Conservation (phyloP, 129 eudicot genomes). For the Mikania micrantha region DNA sequence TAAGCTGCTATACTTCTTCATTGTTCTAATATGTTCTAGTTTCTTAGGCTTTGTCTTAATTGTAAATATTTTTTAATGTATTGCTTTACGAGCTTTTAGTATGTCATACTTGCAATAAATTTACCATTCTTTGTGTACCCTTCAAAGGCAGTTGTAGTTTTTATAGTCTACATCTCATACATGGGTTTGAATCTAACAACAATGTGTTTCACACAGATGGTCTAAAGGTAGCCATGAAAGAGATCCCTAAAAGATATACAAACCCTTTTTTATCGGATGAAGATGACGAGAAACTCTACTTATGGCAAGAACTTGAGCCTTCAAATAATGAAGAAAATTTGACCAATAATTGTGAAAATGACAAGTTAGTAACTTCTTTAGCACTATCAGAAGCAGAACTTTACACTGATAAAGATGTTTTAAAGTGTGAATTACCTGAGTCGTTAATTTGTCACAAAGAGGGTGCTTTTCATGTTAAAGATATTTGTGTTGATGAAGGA, state of each 20-base stretch:
- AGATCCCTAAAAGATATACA: constrained; percentile 30
- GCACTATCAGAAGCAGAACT: constrained; percentile 26
- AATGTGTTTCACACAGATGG: constrained; percentile 40
- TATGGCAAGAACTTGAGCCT: constrained; percentile 31
- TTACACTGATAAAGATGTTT: constrained; percentile 50
- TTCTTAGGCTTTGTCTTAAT: too few relatives aligned
- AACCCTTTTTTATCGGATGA: constrained; percentile 37
- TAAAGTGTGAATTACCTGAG: constrained; percentile 66
- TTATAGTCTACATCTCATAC: constrained; percentile 20
- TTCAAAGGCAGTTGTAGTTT: neutral
- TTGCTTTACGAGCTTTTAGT: too few relatives aligned
- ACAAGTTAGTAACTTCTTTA: constrained; percentile 16
- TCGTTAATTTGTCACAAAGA: constrained; percentile 63
- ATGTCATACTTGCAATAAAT: neutral
- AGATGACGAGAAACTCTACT: constrained; percentile 26
- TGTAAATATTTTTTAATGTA: too few relatives aligned
- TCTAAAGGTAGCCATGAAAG: constrained; percentile 40
- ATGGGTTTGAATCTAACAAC: constrained; percentile 29
- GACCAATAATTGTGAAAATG: too few relatives aligned
- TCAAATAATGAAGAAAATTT: too few relatives aligned
- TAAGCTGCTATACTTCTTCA: too few relatives aligned
- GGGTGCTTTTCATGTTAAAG: constrained; percentile 46
- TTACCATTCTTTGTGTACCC: neutral
- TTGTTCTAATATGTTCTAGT: too few relatives aligned
- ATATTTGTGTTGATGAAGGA: constrained; percentile 81